These are phyloP conservation scores for Botrytis cinerea DNA, from an alignment of 2,329 filamentous ascomycete genomes.

Conservation along the genomic window DNA sequence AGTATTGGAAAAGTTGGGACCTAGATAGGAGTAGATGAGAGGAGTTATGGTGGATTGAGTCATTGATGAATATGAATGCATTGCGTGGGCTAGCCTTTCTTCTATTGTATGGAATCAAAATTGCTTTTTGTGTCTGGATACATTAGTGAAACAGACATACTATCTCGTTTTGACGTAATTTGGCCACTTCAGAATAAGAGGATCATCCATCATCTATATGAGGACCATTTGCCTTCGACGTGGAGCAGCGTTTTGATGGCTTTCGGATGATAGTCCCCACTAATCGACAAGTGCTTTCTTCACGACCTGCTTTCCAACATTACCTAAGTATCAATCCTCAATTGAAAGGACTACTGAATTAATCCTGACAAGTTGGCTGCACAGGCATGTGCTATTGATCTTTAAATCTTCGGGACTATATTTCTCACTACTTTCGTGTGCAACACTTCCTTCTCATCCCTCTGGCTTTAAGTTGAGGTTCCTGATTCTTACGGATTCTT, in stretches of 20 bases:
- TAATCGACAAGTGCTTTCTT: not conserved
- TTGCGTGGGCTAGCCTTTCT: constrained; percentile 10
- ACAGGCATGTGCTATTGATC: not conserved
- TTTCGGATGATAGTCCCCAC: too few species aligned
- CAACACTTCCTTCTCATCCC: not conserved
- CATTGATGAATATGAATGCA: constrained; percentile 19
- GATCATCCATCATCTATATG: not conserved
- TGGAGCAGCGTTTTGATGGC: not conserved
- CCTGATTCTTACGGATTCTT: not conserved
- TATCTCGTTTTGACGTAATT: not conserved
- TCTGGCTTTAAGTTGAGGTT: not conserved
- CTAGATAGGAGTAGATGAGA: constrained; percentile 56
- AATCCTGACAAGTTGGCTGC: not conserved
- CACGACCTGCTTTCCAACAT: not conserved
- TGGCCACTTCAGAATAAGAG: not conserved
- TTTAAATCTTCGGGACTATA: not conserved
- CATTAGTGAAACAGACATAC: not conserved
- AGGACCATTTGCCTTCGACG: not conserved
- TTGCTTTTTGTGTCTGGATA: constrained; percentile 28
- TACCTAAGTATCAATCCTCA: not conserved
- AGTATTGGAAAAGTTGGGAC: constrained; percentile 88
- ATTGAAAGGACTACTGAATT: not conserved
- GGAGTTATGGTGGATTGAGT: constrained; percentile 13
- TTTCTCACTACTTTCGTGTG: not conserved
- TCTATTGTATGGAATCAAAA: constrained; percentile 13